Base-by-base conservation (phyloP, 495 filamentous ascomycete species). In the Parmelia sp. region DNA sequence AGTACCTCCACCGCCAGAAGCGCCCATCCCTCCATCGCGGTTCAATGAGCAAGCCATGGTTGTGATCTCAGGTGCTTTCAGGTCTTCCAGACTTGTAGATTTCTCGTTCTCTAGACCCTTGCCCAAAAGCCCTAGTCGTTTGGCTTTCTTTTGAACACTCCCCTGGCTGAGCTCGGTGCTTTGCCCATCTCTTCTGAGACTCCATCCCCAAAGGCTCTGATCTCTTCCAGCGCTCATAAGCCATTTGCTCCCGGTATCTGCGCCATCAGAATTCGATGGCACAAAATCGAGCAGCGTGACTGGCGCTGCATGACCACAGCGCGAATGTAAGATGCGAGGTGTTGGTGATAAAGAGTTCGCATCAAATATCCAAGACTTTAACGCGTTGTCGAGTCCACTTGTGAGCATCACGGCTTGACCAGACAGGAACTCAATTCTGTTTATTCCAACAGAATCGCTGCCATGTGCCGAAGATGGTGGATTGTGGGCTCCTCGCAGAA, bases 321-420 rank as follows among this genome's bases (percentile, higher is more conserved):
- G 84, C 51, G 81, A 82, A 71, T 97, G 95, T 47, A 97, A 79
- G 27, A 90, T 87, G 39, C 91, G 83, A 12, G 94, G 94, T 39
- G 91, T 82, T 0, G 91, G 85, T 2, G 89, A 91, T 73, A 92
- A 92, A 5, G 90, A 90, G 4, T 86, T 86, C 64, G 92, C 86
- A 70, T 96, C 91, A 67, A 97, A 95, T 65, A 96, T 92, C 92
- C 92, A 97, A 6, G 88, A 91, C 72, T 90, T 96, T 47, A 99
- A 77, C 39, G 91, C 89, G 73, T 99, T 99, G 73, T 99, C 94
- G 40, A 89, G 81, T 31, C 92, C 95, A 63, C 89, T 91, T 5
- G 92, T 96, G 36, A 97, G 81, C 37, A 99, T 81, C 1, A 97
- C 86, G 21, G 90, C 89, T 71, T 97, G 95, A 4, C 92, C 92